These are phyloP conservation scores for Pichia manshurica DNA, from an alignment of 805 yeast genomes.

Conservation along the genomic window DNA sequence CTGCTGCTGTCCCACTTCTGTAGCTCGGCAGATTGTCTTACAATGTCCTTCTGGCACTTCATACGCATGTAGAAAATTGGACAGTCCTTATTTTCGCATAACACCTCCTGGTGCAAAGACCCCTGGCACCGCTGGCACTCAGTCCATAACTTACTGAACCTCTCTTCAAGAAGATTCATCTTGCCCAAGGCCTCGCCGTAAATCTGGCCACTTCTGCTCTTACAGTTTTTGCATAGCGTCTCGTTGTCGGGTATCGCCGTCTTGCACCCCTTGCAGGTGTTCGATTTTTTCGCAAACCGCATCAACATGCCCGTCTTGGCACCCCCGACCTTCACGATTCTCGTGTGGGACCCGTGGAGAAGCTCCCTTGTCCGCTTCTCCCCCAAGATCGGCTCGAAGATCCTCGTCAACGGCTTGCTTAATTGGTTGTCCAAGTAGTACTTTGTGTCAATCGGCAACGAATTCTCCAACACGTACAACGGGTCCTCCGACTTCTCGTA, in stretches of 20 bases:
- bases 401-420: conserved; percentile 86
- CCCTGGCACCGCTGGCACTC: conserved; percentile 98
- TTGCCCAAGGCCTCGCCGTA: conserved; percentile 78
- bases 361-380: conserved; percentile 75
- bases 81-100: conserved; percentile 93
- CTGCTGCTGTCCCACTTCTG: conserved; percentile 57
- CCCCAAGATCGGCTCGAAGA: conserved; percentile 92
- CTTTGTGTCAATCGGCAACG: conserved; percentile 88
- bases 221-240: conserved; percentile 70
- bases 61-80: conserved; percentile 97
- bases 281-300: conserved; percentile 87
- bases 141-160: conserved; percentile 90
- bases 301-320: conserved; percentile 72
- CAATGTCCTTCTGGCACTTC: conserved; percentile 71
- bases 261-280: conserved; percentile 82
- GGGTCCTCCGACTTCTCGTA: conserved; percentile 98
- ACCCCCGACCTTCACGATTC: conserved; percentile 66
- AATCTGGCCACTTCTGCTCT: conserved; percentile 62
- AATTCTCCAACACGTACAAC: conserved; percentile 82
- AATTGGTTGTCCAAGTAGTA: conserved; percentile 90
- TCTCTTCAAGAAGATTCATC: conserved; percentile 73
- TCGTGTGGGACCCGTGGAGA: conserved; percentile 77
- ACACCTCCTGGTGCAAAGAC: conserved; percentile 88
- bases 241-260: conserved; percentile 58
- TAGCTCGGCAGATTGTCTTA: conserved; percentile 51